Base-by-base conservation (phyloP, 768 basidiomycete species). In the Leccinum ochraceum region DNA sequence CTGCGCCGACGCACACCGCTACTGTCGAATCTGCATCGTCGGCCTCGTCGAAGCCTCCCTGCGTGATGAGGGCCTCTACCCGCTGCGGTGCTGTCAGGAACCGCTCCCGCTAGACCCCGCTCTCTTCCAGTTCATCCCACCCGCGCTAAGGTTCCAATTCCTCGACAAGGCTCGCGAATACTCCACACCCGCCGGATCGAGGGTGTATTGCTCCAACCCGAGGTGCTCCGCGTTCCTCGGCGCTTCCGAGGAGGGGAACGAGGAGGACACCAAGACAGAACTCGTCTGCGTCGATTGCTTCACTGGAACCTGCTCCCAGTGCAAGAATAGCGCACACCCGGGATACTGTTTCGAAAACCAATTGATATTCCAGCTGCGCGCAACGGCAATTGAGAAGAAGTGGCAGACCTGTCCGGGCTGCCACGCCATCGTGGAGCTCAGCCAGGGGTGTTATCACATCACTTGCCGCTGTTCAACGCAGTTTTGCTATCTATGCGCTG, bases 361-460 rank as follows among this genome's bases (percentile, higher is more conserved):
- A 2, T 77, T 77, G 0, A 73, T 77, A 3, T 64, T 79, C 4
- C 77, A 78, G 50, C 69, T 87, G 5, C 76, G 70, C 22, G 78
- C 74, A 4, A 77, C 86, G 3, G 86, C 85, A 0, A 66, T 66
- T 2, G 63, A 75, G 34, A 61, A 80, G 52, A 74, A 75, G 11
- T 88, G 85, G 86, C 84, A 87, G 64, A 87, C 84, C 0, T 89
- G 87, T 66, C 86, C 86, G 0, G 77, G 78, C 5, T 89, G 87
- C 65, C 66, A 76, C 6, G 73, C 78, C 16, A 76, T 88, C 53
- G 78, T 88, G 42, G 87, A 89, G 62, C 77, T 86, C 16, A 66
- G 73, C 17, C 65, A 76, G 6, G 87, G 87, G 0, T 88, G 87
- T 61, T 85, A 81, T 68, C 87, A 89, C 53, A 87, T 89, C 74